Conservation (phyloP, 164 flowering plant genomes). For the Dillenia turbinata region DNA sequence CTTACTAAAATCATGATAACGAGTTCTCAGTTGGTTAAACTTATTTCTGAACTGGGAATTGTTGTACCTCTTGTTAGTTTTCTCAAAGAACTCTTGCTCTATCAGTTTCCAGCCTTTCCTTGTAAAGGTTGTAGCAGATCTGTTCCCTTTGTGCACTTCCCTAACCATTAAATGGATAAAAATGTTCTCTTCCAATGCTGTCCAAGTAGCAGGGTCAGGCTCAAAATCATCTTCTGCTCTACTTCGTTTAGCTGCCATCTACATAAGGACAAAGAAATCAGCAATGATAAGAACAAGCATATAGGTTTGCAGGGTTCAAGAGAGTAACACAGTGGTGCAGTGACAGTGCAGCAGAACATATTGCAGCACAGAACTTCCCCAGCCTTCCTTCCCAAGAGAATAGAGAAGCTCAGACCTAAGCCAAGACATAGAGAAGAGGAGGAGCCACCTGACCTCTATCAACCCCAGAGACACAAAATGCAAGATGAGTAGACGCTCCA, state of each 20-base stretch:
- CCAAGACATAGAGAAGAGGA: too few species aligned
- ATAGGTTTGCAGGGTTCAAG: too few species aligned
- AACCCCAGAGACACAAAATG: too few species aligned
- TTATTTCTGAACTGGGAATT: constrained; percentile 12
- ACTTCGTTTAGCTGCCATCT: constrained; percentile 8
- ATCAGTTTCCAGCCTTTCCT: constrained; percentile 11
- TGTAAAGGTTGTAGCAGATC: constrained; percentile 9
- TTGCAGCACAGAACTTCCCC: too few species aligned
- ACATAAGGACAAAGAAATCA: not conserved
- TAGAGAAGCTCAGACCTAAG: too few species aligned
- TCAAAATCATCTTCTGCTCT: constrained; percentile 6
- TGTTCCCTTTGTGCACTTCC: constrained; percentile 9
- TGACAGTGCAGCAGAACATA: too few species aligned
- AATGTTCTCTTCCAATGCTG: constrained; percentile 10
- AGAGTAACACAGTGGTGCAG: too few species aligned
- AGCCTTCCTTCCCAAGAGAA: too few species aligned
- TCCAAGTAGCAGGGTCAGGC: constrained; percentile 14
- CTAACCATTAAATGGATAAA: constrained; percentile 10
- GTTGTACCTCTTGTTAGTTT: constrained; percentile 9
- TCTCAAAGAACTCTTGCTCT: constrained; percentile 9
- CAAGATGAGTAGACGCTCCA: too few species aligned
- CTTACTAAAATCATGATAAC: constrained; percentile 7
- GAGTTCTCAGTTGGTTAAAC: constrained; percentile 12
- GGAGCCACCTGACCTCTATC: too few species aligned
- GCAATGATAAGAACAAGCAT: too few species aligned